Evolutionary conservation across 2,329 filamentous ascomycete species (phyloP).

Genomic region (Penicillium sp.): DNA sequence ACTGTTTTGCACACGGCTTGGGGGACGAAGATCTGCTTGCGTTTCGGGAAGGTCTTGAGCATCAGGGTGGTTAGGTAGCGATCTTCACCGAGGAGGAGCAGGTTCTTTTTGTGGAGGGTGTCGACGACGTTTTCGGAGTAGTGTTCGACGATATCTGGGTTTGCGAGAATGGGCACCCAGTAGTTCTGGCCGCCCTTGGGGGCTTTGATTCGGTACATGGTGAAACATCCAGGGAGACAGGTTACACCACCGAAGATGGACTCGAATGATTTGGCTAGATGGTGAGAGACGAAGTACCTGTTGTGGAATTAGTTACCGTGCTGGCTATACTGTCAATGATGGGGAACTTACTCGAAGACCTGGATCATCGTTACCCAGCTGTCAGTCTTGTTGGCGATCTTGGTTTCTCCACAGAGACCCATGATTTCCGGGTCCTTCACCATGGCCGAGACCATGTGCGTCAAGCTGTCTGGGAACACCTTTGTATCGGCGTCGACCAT

Average conservation of each 20-base stretch:
- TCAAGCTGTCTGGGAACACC: conserved; percentile 96
- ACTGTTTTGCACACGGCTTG: conserved; percentile 99
- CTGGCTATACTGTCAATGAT: neutral
- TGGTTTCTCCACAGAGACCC: conserved; percentile 97
- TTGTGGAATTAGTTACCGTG: conserved; percentile 6
- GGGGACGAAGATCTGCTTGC: conserved; percentile 97
- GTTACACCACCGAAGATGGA: conserved; percentile 98
- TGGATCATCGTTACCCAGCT: conserved; percentile 98
- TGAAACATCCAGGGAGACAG: conserved; percentile 97
- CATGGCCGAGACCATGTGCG: conserved; percentile 99
- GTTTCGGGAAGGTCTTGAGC: conserved; percentile 97
- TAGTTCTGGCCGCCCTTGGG: conserved; percentile 98
- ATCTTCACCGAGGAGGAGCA: conserved; percentile 88
- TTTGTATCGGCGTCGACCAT: conserved; percentile 99
- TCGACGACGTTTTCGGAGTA: conserved; percentile 99
- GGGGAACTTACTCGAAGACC: conserved; percentile 72
- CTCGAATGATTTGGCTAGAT: conserved; percentile 94
- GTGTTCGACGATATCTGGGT: conserved; percentile 97
- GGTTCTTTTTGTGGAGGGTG: conserved; percentile 95
- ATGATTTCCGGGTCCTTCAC: conserved; percentile 99
- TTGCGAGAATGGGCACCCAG: conserved; percentile 97
- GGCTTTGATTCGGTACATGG: conserved; percentile 99
- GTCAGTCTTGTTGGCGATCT: conserved; percentile 96
- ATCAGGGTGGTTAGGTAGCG: conserved; percentile 95
- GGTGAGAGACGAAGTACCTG: conserved; percentile 94